Evolutionary conservation across 116 monocot genomes (phyloP).

Genomic region (Dioscorea cayenensis): DNA sequence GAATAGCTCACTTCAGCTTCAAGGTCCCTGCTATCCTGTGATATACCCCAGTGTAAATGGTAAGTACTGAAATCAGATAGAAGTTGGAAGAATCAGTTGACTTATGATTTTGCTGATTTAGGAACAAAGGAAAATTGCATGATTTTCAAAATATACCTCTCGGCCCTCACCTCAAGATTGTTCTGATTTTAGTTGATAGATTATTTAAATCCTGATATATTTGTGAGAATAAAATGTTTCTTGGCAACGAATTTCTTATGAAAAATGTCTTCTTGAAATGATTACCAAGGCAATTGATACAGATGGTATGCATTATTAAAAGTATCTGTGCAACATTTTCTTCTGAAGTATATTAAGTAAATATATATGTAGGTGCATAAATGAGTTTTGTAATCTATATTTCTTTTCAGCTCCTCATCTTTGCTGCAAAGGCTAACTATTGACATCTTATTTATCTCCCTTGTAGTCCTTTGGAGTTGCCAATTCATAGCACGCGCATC

Average conservation of each 20-base stretch:
- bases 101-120: not conserved
- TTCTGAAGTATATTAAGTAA: too few relatives aligned
- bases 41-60: slow-evolving; percentile 98
- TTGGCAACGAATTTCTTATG: not conserved
- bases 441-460: not conserved
- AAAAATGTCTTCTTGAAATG: not conserved
- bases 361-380: too few relatives aligned
- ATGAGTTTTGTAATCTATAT: not conserved
- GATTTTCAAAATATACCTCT: not conserved
- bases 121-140: not conserved
- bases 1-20: slow-evolving; percentile 94
- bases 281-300: not conserved
- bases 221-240: not conserved
- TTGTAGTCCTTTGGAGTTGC: slow-evolving; percentile 91
- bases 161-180: too few relatives aligned
- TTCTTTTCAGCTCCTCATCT: not conserved
- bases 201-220: not conserved
- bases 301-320: not conserved
- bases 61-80: slow-evolving; percentile 15
- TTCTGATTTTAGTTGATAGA: not conserved
- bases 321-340: not conserved
- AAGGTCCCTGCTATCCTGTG: slow-evolving; percentile 97
- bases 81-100: not conserved
- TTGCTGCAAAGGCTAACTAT: not conserved
- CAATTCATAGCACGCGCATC: slow-evolving; percentile 93